Evolutionary conservation across 371 early-diverging fungal genomes (phyloP).

Genomic region (Mortierella sp.): DNA sequence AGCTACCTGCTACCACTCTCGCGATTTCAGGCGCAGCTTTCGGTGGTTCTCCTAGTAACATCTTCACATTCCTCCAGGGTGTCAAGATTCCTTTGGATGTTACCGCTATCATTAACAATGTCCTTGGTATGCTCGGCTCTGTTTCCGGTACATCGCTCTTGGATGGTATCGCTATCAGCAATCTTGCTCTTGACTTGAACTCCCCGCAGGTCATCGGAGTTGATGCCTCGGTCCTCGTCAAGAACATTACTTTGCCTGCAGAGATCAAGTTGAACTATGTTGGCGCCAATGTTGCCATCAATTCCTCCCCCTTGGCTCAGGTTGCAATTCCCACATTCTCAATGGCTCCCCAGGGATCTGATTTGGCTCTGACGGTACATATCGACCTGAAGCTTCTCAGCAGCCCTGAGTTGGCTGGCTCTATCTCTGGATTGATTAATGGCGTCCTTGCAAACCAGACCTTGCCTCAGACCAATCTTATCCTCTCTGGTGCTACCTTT

Average conservation of each 20-base stretch:
- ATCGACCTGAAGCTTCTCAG: slow-evolving; percentile 25
- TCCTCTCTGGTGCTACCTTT: slow-evolving; percentile 37
- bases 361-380: slow-evolving; percentile 32
- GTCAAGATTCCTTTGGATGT: slow-evolving; percentile 32
- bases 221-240: slow-evolving; percentile 40
- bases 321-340: slow-evolving; percentile 38
- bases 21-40: slow-evolving; percentile 33
- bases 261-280: slow-evolving; percentile 55
- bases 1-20: slow-evolving; percentile 24
- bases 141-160: slow-evolving; percentile 12
- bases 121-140: slow-evolving; percentile 11
- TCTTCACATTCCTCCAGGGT: slow-evolving; percentile 40
- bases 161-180: slow-evolving; percentile 26
- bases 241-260: slow-evolving; percentile 46
- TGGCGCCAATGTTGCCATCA: slow-evolving; percentile 45
- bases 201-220: slow-evolving; percentile 52
- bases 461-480: slow-evolving; percentile 20
- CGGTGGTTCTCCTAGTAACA: slow-evolving; percentile 29
- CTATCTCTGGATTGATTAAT: slow-evolving; percentile 21
- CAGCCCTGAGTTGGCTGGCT: slow-evolving; percentile 16
- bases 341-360: slow-evolving; percentile 30
- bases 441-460: slow-evolving; percentile 30
- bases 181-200: slow-evolving; percentile 43
- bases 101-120: slow-evolving; percentile 26
- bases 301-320: slow-evolving; percentile 42